These are phyloP conservation scores for Saccharomyces hybrid DNA, from an alignment of 1,139 yeast species.

Conservation along the genomic window DNA sequence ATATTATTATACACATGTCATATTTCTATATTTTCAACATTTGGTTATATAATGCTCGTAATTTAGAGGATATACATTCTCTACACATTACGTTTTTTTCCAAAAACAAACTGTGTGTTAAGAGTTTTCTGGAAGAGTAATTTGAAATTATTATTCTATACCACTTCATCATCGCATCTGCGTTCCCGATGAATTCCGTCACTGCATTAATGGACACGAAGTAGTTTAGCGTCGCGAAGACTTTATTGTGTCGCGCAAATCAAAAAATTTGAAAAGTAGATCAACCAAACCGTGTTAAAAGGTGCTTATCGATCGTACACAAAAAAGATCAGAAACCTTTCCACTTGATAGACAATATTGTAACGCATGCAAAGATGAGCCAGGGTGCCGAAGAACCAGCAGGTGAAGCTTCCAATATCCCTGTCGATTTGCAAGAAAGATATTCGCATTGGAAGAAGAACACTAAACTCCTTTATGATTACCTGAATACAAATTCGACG, in stretches of 20 bases:
- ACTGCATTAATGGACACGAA: background rate
- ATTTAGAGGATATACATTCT: background rate
- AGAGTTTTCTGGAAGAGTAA: no score
- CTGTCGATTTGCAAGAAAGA: constrained; percentile 40
- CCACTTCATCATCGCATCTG: no score
- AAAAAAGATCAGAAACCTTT: background rate
- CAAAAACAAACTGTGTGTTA: background rate
- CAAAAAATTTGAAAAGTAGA: background rate
- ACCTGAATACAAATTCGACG: constrained; percentile 64
- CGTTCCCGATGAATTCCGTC: no score
- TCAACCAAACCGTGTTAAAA: background rate
- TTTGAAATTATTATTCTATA: no score
- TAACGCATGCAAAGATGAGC: constrained; percentile 3
- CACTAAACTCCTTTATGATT: constrained; percentile 65
- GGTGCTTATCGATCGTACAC: background rate
- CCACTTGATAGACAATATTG: background rate
- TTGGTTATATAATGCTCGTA: background rate
- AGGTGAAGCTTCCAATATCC: constrained; percentile 8
- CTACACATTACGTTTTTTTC: background rate
- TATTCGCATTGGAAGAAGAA: constrained; percentile 71
- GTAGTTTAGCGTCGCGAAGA: background rate
- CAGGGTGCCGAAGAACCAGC: constrained; percentile 2
- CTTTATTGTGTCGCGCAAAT: background rate
- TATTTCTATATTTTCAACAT: background rate
- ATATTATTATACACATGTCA: background rate